Conservation (phyloP, 2,329 filamentous ascomycete species). For the Scedosporium minutisporum region DNA sequence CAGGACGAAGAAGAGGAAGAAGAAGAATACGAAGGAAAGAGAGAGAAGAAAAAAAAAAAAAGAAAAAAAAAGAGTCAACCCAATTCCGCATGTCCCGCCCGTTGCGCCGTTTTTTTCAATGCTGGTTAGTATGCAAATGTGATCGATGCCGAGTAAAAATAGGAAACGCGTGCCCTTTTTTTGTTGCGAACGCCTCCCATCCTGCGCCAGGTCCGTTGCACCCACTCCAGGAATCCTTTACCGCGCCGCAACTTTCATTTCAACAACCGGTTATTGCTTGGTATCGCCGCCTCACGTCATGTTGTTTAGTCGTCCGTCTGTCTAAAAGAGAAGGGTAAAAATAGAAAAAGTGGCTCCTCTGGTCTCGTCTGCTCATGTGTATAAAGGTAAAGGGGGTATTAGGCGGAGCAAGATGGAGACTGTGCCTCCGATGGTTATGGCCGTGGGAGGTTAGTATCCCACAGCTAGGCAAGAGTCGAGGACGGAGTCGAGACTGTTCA, state of each 20-base stretch:
- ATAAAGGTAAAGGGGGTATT: no score
- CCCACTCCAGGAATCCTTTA: neutral
- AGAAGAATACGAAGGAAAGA: neutral
- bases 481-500: slow-evolving; percentile 42
- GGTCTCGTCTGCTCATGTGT: no score
- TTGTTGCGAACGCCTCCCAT: slow-evolving; percentile 1
- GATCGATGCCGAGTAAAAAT: neutral
- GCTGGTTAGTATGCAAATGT: slow-evolving; percentile 1
- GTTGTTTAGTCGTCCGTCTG: neutral
- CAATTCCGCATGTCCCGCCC: neutral
- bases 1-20: neutral
- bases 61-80: neutral
- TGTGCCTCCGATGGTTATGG: slow-evolving; percentile 6
- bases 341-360: no score
- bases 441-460: slow-evolving; percentile 15
- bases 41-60: neutral
- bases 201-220: slow-evolving; percentile 1
- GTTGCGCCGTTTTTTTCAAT: neutral
- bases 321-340: neutral
- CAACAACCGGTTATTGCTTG: neutral
- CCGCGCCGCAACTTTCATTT: neutral
- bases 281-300: neutral
- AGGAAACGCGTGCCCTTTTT: neutral
- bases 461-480: slow-evolving; percentile 47
- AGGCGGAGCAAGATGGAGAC: no score